Evolutionary conservation across 164 flowering plant species (phyloP), one percentile per base, ranked within the genome.

Genomic region (Brasenia schreberi): DNA sequence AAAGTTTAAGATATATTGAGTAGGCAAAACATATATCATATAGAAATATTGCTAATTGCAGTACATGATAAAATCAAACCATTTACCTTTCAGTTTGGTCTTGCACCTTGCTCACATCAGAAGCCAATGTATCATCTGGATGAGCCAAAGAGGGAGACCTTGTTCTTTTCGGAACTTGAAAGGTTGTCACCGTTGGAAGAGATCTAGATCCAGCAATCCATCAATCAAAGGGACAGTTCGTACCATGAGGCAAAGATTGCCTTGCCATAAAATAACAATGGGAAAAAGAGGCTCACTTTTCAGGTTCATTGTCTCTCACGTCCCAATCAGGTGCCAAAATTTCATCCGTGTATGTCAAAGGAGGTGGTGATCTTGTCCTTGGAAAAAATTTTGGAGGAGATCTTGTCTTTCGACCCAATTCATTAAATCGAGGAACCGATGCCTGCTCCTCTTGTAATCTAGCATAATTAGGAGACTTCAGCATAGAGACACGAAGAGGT

Each of bases 351-450:
- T 76, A 69, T 61, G 66, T 64, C 43, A 66, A 43, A 73, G 88
- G 77, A 70, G 89, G 96, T 68, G 92, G 83, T 75, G 87, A 82
- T 66, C 80, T 74, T 75, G 88, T 81, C 71, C 85, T 92, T 11
- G 85, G 68, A 72, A 70, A 23, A 39, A 67, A 59, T 73, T 70
- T 60, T 0, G 88, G 77, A 70, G 89, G 96, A 66, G 92, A 44
- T 39, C 5, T 82, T 27, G 68, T 65, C 52, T 70, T 67, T 65
- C 65, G 56, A 70, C 63, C 59, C 61, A 19, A 59, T 62, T 23
- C 27, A 23, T 23, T 2, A 23, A 23, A 23, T 23, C 27, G 27
- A 23, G 27, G 27, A 23, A 23, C 27, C 27, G 27, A 23, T 23
- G 1, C 27, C 27, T 23, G 27, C 27, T 23, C 27, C 27, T 23